These are phyloP conservation scores for Ceratocystis ficicola DNA, from an alignment of 2,329 filamentous ascomycete genomes.

Conservation along the genomic window DNA sequence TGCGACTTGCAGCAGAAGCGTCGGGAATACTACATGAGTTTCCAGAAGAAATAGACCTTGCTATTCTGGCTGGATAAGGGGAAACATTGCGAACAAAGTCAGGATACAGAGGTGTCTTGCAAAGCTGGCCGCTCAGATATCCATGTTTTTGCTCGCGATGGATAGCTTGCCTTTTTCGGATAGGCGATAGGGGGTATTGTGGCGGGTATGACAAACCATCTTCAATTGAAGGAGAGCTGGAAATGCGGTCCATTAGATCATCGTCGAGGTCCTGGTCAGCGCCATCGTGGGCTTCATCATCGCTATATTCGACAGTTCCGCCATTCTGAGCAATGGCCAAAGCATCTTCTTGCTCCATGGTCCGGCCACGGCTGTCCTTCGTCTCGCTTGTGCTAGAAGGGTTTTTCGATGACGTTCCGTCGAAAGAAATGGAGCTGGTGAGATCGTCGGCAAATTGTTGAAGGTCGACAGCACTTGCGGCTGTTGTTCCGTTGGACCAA, in stretches of 20 bases:
- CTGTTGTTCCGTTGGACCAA: conserved; percentile 22
- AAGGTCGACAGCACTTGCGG: conserved; percentile 19
- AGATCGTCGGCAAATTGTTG: conserved; percentile 21
- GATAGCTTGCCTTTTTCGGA: background rate
- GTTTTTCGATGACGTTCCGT: conserved; percentile 28
- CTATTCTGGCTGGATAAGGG: background rate
- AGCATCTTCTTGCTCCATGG: conserved; percentile 43
- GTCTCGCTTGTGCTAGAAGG: conserved; percentile 25
- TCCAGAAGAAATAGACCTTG: background rate
- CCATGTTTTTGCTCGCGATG: background rate
- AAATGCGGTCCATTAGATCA: conserved; percentile 97
- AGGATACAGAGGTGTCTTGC: background rate
- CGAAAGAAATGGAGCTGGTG: conserved; percentile 22
- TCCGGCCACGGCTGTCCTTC: conserved; percentile 29
- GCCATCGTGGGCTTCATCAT: conserved; percentile 47
- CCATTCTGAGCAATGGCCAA: conserved; percentile 52
- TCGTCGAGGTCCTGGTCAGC: conserved; percentile 70
- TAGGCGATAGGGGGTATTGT: background rate
- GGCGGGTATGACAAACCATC: conserved; percentile 69
- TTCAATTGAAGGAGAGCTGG: conserved; percentile 95
- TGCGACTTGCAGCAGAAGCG: conserved; percentile 18
- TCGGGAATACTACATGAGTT: conserved; percentile 5
- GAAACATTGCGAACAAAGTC: background rate
- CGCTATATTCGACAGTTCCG: conserved; percentile 25
- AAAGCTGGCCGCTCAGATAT: background rate